Conservation (phyloP, 2,329 filamentous ascomycete species). For the Aspergillus aculeatus region DNA sequence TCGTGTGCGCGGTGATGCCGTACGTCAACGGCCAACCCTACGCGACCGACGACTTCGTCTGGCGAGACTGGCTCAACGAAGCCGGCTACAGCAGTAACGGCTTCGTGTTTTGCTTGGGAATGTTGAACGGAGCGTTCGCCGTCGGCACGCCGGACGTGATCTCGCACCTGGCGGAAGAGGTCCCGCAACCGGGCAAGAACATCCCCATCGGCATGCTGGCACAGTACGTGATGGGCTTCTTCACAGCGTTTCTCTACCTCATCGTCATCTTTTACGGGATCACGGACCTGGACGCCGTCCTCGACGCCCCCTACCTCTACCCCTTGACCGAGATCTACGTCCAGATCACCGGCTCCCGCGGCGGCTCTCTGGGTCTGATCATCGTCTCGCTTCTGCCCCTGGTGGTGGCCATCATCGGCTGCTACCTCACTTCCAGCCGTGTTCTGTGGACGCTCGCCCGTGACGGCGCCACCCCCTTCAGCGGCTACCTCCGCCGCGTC, state of each 20-base stretch:
- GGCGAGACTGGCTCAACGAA: conserved; percentile 54
- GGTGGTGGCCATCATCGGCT: conserved; percentile 48
- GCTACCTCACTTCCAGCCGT: conserved; percentile 56
- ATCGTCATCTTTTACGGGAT: conserved; percentile 49
- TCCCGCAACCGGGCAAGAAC: conserved; percentile 43
- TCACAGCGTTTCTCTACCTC: conserved; percentile 43
- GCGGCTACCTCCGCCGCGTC: conserved; percentile 49
- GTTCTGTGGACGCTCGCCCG: conserved; percentile 56
- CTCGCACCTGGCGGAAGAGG: conserved; percentile 65
- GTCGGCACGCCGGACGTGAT: conserved; percentile 66
- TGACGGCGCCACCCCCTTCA: conserved; percentile 58
- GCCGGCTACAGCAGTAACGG: conserved; percentile 49
- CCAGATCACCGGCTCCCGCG: conserved; percentile 44
- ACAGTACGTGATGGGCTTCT: conserved; percentile 45
- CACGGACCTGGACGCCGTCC: conserved; percentile 25
- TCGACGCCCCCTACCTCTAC: conserved; percentile 32
- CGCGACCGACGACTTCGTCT: conserved; percentile 54
- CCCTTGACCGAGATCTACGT: conserved; percentile 43
- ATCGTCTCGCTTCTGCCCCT: conserved; percentile 54
- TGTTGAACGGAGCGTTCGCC: conserved; percentile 68
- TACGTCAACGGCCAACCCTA: conserved; percentile 39
- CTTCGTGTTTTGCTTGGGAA: conserved; percentile 65
- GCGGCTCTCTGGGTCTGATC: conserved; percentile 53
- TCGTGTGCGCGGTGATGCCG: conserved; percentile 57
- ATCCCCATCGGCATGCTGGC: conserved; percentile 46